A percentile compares a stretch with the other conserved stretches of the same genome.
Evolutionary conservation across 2,329 filamentous ascomycete species (phyloP).

Genomic region (Metarhizium album): DNA sequence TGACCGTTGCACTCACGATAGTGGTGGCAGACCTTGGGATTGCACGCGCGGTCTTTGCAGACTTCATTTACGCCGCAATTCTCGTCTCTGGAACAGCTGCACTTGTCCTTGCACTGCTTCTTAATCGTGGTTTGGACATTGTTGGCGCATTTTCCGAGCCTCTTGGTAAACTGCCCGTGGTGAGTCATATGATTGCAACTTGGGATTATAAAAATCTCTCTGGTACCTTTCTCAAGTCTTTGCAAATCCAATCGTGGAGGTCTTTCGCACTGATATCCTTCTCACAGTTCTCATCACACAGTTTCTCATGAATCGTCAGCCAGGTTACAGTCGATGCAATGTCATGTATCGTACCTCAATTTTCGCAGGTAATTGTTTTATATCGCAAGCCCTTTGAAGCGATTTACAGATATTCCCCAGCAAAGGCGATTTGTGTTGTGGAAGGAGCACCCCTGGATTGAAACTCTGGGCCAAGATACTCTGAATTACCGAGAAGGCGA

Average conservation of each 20-base stretch:
- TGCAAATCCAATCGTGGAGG: slow-evolving; percentile 3
- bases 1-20: slow-evolving; percentile 7
- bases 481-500: not conserved
- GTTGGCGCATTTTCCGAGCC: slow-evolving; percentile 7
- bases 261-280: slow-evolving; percentile 3
- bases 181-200: not conserved
- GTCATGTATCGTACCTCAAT: slow-evolving; percentile 1
- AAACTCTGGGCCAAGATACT: slow-evolving; percentile 1
- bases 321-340: not conserved
- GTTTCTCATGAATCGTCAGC: slow-evolving; percentile 2
- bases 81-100: slow-evolving; percentile 2
- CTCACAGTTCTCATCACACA: slow-evolving; percentile 5
- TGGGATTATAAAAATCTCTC: not conserved
- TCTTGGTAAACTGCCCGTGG: slow-evolving; percentile 2
- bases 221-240: slow-evolving; percentile 5
- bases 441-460: not conserved
- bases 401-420: slow-evolving; percentile 6
- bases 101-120: slow-evolving; percentile 5
- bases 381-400: slow-evolving; percentile 3
- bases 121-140: not conserved
- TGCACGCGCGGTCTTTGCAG: slow-evolving; percentile 5
- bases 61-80: slow-evolving; percentile 4
- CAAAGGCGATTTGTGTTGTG: slow-evolving; percentile 1
- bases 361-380: slow-evolving; percentile 2
- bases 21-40: slow-evolving; percentile 3